Evolutionary conservation across 371 early-diverging fungal species (phyloP).

Genomic region (Phascolomyces articulosus): DNA sequence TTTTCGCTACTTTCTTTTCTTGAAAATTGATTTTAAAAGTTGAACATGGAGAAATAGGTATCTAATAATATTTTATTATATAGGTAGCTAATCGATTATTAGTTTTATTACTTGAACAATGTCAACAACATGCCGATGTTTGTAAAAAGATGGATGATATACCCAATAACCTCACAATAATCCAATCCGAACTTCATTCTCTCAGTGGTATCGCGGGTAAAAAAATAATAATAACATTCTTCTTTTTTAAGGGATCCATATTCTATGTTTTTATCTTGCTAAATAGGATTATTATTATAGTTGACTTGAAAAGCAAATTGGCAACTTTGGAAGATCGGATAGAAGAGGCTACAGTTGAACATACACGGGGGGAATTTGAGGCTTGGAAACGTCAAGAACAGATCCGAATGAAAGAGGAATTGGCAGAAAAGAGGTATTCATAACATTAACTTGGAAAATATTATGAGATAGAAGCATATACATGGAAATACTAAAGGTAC

Average conservation of each 20-base stretch:
- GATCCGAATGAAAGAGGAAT: slow-evolving; percentile 3
- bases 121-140: slow-evolving; percentile 14
- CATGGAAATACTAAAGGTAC: neutral
- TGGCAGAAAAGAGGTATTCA: slow-evolving; percentile 25
- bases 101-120: slow-evolving; percentile 10
- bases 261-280: too few species aligned
- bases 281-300: too few species aligned
- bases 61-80: neutral
- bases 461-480: neutral
- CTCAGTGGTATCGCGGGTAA: slow-evolving; percentile 13
- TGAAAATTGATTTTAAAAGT: too few species aligned
- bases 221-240: too few species aligned
- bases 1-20: neutral
- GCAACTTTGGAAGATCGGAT: slow-evolving; percentile 25
- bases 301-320: slow-evolving; percentile 16
- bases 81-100: slow-evolving; percentile 24
- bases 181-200: slow-evolving; percentile 13
- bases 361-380: slow-evolving; percentile 34
- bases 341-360: slow-evolving; percentile 22
- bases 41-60: neutral
- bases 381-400: slow-evolving; percentile 36
- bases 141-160: slow-evolving; percentile 11
- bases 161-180: neutral
- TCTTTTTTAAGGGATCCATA: too few species aligned
- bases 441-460: too few species aligned